phyloP scores from a whole-genome alignment of 1,139 yeast genomes.

The Lodderomyces jiufengensis region DNA sequence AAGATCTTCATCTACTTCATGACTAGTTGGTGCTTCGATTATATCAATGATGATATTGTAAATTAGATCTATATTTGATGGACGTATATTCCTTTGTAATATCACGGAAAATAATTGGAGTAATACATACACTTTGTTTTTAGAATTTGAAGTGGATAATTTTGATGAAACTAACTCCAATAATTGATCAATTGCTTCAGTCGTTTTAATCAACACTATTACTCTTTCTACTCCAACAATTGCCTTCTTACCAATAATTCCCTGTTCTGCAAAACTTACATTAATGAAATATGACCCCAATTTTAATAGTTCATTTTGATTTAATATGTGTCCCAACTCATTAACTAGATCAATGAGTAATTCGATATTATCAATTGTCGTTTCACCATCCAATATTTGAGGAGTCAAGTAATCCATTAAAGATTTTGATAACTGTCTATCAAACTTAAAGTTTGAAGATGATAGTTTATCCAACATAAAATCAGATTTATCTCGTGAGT shows the following conservation, averaged over 20 bases:
- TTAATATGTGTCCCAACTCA: slow-evolving; percentile 50
- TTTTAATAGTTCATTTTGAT: slow-evolving; percentile 34
- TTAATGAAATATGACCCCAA: slow-evolving; percentile 36
- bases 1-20: slow-evolving; percentile 27
- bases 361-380: slow-evolving; percentile 61
- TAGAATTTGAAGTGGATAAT: slow-evolving; percentile 4
- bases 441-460: slow-evolving; percentile 13
- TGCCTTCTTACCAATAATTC: slow-evolving; percentile 51
- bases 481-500: slow-evolving; percentile 19
- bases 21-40: not conserved
- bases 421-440: slow-evolving; percentile 16
- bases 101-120: slow-evolving; percentile 14
- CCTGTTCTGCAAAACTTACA: slow-evolving; percentile 41
- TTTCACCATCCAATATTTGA: slow-evolving; percentile 17
- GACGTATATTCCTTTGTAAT: slow-evolving; percentile 12
- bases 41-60: slow-evolving; percentile 6
- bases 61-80: slow-evolving; percentile 6
- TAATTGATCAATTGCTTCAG: slow-evolving; percentile 13
- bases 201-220: slow-evolving; percentile 27
- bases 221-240: slow-evolving; percentile 53
- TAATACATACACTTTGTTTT: slow-evolving; percentile 8
- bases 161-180: slow-evolving; percentile 6
- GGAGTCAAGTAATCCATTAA: slow-evolving; percentile 24
- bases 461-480: slow-evolving; percentile 18
- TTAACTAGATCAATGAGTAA: slow-evolving; percentile 56